Base-by-base conservation (phyloP, 495 filamentous ascomycete genomes). In the Parmelia sp. region DNA sequence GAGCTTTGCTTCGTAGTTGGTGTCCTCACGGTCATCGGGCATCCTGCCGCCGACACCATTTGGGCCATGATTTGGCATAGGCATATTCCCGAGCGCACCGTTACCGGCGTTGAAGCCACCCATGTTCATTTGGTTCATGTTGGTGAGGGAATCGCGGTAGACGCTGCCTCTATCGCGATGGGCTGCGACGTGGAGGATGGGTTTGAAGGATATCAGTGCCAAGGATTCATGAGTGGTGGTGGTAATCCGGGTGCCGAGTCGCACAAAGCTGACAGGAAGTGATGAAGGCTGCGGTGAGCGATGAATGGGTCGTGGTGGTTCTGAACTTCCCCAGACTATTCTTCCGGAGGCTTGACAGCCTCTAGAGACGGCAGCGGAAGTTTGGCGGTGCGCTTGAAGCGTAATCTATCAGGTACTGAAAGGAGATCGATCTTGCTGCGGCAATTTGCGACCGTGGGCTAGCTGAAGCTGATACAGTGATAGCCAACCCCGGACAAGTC, bases 41-140 rank as follows among this genome's bases (percentile, higher is more conserved):
- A 73, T 62, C 79, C 80, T 64, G 72, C 78, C 70, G 75, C 79
- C 74, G 74, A 78, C 70, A 76, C 77, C 72, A 73, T 77, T 69
- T 9, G 78, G 80, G 70, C 84, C 84, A 71, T 87, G 90, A 72
- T 84, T 87, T 79, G 89, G 88, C 83, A 91, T 88, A 19, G 84
- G 84, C 72, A 88, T 84, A 62, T 85, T 81, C 62, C 82, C 84
- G 57, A 79, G 78, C 58, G 87, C 86, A 19, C 85, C 83, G 65
- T 83, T 86, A 61, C 84, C 86, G 70, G 81, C 77, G 71, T 82
- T 86, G 80, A 90, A 88, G 66, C 78, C 80, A 65, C 77, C 77
- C 78, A 88, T 84, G 72, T 86, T 87, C 72, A 89, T 83, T 76
- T 86, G 85, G 71, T 90, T 91, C 87, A 92, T 93, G n/a, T 7